Conservation (phyloP, 805 yeast species). For the Deakozyma indianensis region DNA sequence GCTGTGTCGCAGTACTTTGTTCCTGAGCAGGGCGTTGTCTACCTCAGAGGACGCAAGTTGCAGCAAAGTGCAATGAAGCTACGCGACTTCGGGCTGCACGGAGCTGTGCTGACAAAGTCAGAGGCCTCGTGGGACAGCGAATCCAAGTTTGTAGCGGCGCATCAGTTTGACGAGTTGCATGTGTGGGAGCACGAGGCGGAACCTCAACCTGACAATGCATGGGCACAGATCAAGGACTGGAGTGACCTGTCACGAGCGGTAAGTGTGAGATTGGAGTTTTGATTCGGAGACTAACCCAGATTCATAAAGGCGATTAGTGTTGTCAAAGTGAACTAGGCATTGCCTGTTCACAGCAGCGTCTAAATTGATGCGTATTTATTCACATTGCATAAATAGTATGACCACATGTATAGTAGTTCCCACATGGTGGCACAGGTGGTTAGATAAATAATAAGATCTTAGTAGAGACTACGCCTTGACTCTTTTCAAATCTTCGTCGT, state of each 20-base stretch:
- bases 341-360: too few relatives aligned
- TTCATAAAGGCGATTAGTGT: too few relatives aligned
- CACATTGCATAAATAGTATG: too few relatives aligned
- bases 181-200: not conserved
- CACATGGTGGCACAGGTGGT: too few relatives aligned
- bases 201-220: not conserved
- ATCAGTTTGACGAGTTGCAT: not conserved
- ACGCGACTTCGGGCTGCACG: not conserved
- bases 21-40: slow-evolving; percentile 6
- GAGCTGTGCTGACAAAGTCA: not conserved
- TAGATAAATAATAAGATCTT: too few relatives aligned
- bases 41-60: slow-evolving; percentile 12
- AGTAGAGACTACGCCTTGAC: not conserved
- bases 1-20: slow-evolving; percentile 12
- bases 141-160: not conserved
- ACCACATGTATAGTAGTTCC: too few relatives aligned
- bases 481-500: not conserved
- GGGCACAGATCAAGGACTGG: slow-evolving; percentile 1
- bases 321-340: too few relatives aligned
- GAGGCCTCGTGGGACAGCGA: not conserved
- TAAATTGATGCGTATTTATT: too few relatives aligned
- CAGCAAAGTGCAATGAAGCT: slow-evolving; percentile 7
- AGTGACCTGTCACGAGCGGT: not conserved
- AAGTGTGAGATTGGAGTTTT: too few relatives aligned
- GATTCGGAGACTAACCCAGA: not conserved